Evolutionary conservation across 441 rosid species (phyloP), one percentile per base, ranked within the genome.

Genomic region (Jatropha multifida): DNA sequence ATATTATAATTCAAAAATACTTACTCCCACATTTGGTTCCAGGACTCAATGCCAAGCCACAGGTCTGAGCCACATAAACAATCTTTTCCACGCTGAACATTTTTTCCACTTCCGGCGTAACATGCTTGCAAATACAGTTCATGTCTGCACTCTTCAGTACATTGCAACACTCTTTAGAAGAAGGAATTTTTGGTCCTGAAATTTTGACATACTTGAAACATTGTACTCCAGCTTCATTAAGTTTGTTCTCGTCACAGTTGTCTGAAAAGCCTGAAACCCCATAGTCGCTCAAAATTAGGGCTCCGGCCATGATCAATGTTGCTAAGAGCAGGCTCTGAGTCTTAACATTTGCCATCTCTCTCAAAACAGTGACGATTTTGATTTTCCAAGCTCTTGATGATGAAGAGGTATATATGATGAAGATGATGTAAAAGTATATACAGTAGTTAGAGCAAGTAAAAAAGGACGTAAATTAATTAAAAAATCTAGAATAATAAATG

Each of bases 1-100:
- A 32, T 32, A 32, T 32, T 32, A 32, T 32, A 44, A 62, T 23
- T 56, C 23, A 55, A 48, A 20, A 5, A 27, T 6, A 65, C 82
- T 76, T 75, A 85, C 86, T 85, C 75, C 88, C 86, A 65, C 88
- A 85, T 73, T 81, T 81, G 56, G 38, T 68, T 23, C 88, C 86
- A 11, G 81, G 69, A 11, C 37, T 32, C 59, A 83, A 13, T 1
- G 66, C 55, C 20, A 76, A 1, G 23, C 86, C 86, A 76, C 88
- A 85, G 8, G 73, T 9, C 32, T 73, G 65, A 11, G 82, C 85
- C 8, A 79, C 83, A 11, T 42, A 73, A 17, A 81, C 78, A 3
- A 71, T 83, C 59, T 81, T 85, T 8, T 83, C 82, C 82, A 83
- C 65, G 70, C 78, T 79, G 26, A 83, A 41, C 51, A 66, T 0